Percentiles rank a stretch among this genome's conserved stretches.
These are phyloP conservation scores for Microsporum audouinii DNA, from an alignment of 2,329 filamentous ascomycete genomes.

Conservation along the genomic window DNA sequence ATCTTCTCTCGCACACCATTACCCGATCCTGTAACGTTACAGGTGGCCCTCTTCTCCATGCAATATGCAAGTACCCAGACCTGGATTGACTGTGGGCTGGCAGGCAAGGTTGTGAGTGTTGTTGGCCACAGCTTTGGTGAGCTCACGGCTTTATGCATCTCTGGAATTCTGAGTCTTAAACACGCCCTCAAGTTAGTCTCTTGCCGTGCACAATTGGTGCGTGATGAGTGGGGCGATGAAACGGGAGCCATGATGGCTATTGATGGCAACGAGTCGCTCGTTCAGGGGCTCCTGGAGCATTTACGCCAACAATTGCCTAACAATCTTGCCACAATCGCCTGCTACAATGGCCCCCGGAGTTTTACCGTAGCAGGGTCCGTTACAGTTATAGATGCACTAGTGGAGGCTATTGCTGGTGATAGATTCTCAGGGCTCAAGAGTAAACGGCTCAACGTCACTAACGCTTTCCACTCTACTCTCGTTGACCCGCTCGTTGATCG, in stretches of 20 bases:
- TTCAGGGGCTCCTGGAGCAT: too few species aligned
- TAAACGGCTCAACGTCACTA: background rate
- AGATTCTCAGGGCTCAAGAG: background rate
- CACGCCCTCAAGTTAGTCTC: slow-evolving; percentile 24
- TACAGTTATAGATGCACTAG: slow-evolving; percentile 11
- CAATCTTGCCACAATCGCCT: background rate
- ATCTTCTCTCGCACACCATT: slow-evolving; percentile 10
- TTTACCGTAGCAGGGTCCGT: slow-evolving; percentile 17
- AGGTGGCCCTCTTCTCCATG: slow-evolving; percentile 27
- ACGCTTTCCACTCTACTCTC: background rate
- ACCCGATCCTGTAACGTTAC: slow-evolving; percentile 20
- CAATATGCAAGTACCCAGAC: slow-evolving; percentile 28
- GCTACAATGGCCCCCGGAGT: slow-evolving; percentile 11
- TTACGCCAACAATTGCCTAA: too few species aligned
- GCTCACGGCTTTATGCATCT: slow-evolving; percentile 25
- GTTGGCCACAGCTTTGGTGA: slow-evolving; percentile 27
- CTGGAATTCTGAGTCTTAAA: slow-evolving; percentile 20
- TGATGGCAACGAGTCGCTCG: too few species aligned
- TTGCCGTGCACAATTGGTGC: slow-evolving; percentile 18
- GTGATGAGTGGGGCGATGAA: slow-evolving; percentile 8
- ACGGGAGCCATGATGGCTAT: too few species aligned
- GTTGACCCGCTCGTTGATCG: background rate
- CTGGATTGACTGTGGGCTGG: slow-evolving; percentile 30
- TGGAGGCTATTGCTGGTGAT: background rate
- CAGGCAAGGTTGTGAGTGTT: too few species aligned